Conservation (phyloP, 352 stramenopile species). For the Discostella stelligera region DNA sequence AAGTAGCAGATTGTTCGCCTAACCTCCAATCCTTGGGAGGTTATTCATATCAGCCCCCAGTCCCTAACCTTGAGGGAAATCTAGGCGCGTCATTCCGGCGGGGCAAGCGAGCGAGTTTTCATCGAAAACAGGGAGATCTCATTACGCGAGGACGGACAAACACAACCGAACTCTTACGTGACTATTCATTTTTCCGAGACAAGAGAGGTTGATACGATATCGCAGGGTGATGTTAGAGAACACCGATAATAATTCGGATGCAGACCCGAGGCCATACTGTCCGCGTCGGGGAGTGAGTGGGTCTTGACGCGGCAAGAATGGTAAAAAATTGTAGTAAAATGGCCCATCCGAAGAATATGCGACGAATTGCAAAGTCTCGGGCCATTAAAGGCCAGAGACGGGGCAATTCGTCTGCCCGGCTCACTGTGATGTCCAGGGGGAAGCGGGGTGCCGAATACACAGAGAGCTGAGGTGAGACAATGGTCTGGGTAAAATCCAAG, state of each 20-base stretch:
- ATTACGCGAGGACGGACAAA: neutral
- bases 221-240: neutral
- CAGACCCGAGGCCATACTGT: neutral
- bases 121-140: neutral
- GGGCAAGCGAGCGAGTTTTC: neutral
- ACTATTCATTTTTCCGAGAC: neutral
- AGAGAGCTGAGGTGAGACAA: neutral
- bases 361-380: slow-evolving; percentile 9
- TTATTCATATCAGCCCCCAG: neutral
- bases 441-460: neutral
- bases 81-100: neutral
- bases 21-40: neutral
- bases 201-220: neutral
- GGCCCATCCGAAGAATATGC: neutral
- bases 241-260: neutral
- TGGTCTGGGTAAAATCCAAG: neutral
- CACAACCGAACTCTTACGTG: neutral
- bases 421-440: neutral
- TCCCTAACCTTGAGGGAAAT: neutral
- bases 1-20: neutral
- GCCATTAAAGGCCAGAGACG: slow-evolving; percentile 6
- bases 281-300: neutral
- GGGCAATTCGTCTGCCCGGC: slow-evolving; percentile 8
- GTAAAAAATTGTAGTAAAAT: neutral
- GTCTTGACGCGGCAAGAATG: neutral